A percentile compares a stretch with the other conserved stretches of the same genome.
phyloP scores from a whole-genome alignment of 768 basidiomycete genomes.

The Panaeolus papilionaceus region DNA sequence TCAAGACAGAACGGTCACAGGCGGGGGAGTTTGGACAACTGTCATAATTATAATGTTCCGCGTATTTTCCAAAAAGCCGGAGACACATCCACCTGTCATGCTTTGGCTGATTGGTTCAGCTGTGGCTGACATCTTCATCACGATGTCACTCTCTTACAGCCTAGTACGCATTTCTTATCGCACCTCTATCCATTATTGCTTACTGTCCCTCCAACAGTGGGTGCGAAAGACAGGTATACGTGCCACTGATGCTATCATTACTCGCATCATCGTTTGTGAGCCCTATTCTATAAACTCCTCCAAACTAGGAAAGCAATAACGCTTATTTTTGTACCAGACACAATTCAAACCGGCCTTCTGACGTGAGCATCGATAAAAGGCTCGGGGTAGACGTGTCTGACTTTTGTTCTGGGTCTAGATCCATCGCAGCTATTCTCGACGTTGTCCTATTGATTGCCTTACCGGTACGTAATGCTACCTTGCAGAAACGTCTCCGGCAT shows the following conservation, averaged over 20 bases:
- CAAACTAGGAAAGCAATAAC: too few relatives aligned
- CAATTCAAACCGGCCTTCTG: slow-evolving; percentile 28
- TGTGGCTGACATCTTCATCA: slow-evolving; percentile 26
- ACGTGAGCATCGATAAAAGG: slow-evolving; percentile 21
- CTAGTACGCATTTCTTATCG: slow-evolving; percentile 19
- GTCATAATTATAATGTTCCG: slow-evolving; percentile 9
- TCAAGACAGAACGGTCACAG: slow-evolving; percentile 8
- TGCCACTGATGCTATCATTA: slow-evolving; percentile 24
- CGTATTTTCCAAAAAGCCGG: slow-evolving; percentile 18
- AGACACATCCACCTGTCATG: slow-evolving; percentile 17
- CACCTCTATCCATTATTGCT: neutral
- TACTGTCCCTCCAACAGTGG: slow-evolving; percentile 20
- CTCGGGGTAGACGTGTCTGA: neutral
- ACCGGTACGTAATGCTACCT: slow-evolving; percentile 18
- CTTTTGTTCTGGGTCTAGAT: slow-evolving; percentile 13
- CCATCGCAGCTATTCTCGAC: slow-evolving; percentile 25
- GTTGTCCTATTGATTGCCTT: slow-evolving; percentile 24
- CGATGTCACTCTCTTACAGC: slow-evolving; percentile 23
- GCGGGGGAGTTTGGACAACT: slow-evolving; percentile 20
- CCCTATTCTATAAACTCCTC: neutral
- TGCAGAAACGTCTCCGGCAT: neutral
- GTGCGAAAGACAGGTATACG: slow-evolving; percentile 21
- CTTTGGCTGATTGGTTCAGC: slow-evolving; percentile 25
- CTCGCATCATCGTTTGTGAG: slow-evolving; percentile 28
- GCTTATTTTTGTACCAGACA: slow-evolving; percentile 16